phyloP scores from a whole-genome alignment of 1,139 yeast genomes.

The Hyphopichia wangnamkhiaoensis region DNA sequence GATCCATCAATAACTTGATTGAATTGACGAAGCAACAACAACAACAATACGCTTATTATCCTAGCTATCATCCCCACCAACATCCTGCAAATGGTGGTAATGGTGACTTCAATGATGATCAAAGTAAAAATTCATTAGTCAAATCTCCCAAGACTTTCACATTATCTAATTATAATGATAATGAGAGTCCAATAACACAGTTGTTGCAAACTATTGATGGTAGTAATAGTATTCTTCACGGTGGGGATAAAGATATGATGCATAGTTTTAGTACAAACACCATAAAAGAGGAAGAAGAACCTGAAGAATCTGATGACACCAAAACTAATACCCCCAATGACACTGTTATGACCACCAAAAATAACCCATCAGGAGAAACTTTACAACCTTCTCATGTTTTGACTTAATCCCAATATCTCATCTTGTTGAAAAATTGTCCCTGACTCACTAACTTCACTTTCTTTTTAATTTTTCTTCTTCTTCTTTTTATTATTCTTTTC shows the following conservation, averaged over 20 bases:
- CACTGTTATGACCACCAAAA: not conserved
- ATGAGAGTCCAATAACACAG: constrained; percentile 42
- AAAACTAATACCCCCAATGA: constrained; percentile 3
- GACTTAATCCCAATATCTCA: not conserved
- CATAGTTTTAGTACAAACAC: constrained; percentile 38
- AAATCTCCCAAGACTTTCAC: constrained; percentile 48
- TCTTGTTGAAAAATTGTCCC: not conserved
- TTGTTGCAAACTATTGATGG: constrained; percentile 29
- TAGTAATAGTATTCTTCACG: constrained; percentile 6
- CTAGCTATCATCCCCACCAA: constrained; percentile 4
- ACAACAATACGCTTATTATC: constrained; percentile 6
- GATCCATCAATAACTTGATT: constrained; percentile 33
- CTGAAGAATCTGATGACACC: constrained; percentile 22
- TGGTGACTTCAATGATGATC: constrained; percentile 5
- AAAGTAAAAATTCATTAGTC: constrained; percentile 27
- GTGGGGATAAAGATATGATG: constrained; percentile 18
- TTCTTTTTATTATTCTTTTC: not conserved
- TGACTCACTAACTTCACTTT: not conserved
- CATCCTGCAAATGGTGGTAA: constrained; percentile 3
- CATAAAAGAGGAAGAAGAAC: constrained; percentile 44
- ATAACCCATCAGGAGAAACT: constrained; percentile 2
- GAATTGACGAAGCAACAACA: constrained; percentile 18
- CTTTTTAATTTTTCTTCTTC: not conserved
- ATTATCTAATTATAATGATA: constrained; percentile 38
- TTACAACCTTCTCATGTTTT: constrained; percentile 5